These are phyloP conservation scores for Coffea canephora DNA, from an alignment of 257 asterid species.

Conservation along the genomic window DNA sequence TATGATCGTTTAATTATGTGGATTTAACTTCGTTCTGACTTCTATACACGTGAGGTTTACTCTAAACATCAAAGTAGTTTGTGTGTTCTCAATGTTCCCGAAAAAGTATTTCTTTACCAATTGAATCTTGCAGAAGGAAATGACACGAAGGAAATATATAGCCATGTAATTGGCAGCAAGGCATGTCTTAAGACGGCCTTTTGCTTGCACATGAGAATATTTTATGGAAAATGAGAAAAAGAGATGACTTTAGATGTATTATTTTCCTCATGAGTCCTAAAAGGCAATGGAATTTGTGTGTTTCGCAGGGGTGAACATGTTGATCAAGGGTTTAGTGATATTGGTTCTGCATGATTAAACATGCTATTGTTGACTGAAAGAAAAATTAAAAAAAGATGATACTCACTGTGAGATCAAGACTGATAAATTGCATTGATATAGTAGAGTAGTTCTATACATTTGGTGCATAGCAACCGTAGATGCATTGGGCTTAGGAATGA, in stretches of 20 bases:
- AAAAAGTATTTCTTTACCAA: neutral
- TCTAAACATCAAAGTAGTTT: neutral
- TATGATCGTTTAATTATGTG: neutral
- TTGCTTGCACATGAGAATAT: too few relatives aligned
- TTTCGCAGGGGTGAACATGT: neutral
- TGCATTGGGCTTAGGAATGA: neutral
- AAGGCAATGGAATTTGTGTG: neutral
- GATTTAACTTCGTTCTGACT: neutral
- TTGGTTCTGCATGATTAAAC: neutral
- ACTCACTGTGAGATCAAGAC: neutral
- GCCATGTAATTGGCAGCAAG: too few relatives aligned
- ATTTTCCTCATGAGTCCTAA: neutral
- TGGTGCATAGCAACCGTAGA: neutral
- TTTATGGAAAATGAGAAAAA: neutral
- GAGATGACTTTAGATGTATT: neutral
- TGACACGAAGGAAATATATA: too few relatives aligned
- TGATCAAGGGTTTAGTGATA: neutral
- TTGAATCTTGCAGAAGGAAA: too few relatives aligned
- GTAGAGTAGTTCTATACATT: neutral
- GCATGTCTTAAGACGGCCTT: too few relatives aligned
- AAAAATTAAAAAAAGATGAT: neutral
- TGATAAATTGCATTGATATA: neutral
- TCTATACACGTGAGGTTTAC: neutral
- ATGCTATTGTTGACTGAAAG: too few relatives aligned
- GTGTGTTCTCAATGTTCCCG: neutral